Conservation (phyloP, 2,329 filamentous ascomycete species). For the Alternaria metachromatica region DNA sequence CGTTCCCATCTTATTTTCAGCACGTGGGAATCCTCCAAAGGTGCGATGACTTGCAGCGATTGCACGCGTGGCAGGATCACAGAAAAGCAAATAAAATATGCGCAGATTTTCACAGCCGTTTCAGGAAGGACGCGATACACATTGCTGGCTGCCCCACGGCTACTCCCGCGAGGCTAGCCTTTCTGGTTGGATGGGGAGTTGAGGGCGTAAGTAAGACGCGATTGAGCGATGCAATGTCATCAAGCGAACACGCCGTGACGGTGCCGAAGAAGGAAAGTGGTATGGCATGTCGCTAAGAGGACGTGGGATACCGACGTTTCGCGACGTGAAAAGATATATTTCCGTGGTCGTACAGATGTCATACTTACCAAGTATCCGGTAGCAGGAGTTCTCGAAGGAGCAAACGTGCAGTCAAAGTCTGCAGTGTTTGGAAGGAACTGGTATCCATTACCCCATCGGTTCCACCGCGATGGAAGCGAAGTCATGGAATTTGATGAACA, state of each 20-base stretch:
- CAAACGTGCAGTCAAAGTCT: neutral
- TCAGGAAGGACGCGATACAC: constrained; percentile 18
- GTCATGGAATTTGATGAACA: constrained; percentile 18
- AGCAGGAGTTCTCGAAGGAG: neutral
- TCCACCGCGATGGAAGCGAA: constrained; percentile 15
- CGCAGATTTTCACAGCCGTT: neutral
- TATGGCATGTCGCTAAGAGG: neutral
- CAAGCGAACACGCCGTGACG: neutral
- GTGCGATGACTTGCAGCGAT: neutral
- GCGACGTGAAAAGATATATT: neutral
- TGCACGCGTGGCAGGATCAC: neutral
- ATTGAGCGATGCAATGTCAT: neutral
- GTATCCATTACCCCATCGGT: constrained; percentile 15
- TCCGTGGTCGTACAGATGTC: neutral
- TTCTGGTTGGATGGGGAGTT: constrained; percentile 3
- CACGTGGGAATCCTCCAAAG: neutral
- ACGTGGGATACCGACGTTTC: neutral
- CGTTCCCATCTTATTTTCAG: neutral
- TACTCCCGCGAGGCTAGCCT: constrained; percentile 31
- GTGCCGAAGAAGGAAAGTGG: neutral
- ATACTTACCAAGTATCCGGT: neutral
- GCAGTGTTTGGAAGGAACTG: neutral
- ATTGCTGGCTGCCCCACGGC: constrained; percentile 20
- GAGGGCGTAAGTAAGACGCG: neutral
- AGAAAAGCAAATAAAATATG: neutral